Base-by-base conservation (phyloP, 1,284 basidiomycete species). In the Sanghuangporus sanghuang region DNA sequence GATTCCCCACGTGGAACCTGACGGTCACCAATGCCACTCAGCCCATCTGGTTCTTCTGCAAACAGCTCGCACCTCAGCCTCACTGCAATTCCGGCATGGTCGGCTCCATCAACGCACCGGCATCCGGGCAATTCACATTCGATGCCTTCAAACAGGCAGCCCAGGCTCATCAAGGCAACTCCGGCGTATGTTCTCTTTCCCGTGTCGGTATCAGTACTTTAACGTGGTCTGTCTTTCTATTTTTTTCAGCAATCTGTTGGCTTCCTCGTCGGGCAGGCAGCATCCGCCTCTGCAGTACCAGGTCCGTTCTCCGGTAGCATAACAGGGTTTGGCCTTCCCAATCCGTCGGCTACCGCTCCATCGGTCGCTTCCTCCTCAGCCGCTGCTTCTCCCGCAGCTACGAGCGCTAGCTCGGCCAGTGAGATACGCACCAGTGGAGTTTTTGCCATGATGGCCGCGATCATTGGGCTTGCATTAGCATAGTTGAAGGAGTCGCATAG, bases 31-130 rank as follows among this genome's bases (percentile, higher is more conserved):
- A 82, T 66, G 75, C 73, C 60, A 63, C 72, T 7, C 71, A 70
- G 64, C 81, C 85, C 8, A 78, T 86, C 63, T 87, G 84, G 84
- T 85, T 84, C 74, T 86, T 76, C 79, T 87, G 85, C 75, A 81
- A 80, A 67, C 81, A 83, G 68, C 74, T 77, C 12, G n/a, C 63
- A 4, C 80, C 80, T 16, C 23, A 60, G 3, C 69, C 75, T 23
- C 83, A 85, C 70, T 85, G 83, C 68, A 60, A 67, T 18, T 64
- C 69, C 8, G 81, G 81, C 69, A 77, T 73, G 76, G 74, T 75
- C 59, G 81, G 81, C 53, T 77, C 81, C 27, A 84, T 87, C 74
- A 87, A 87, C 70, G 77, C 83, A 2, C 78, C 81, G 1, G 67
- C 73, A 7, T 72, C 73, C 12, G 81, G 81, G 6, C 73, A 73